Conservation (phyloP, 306 rosid species). For the Lupinus albus region DNA sequence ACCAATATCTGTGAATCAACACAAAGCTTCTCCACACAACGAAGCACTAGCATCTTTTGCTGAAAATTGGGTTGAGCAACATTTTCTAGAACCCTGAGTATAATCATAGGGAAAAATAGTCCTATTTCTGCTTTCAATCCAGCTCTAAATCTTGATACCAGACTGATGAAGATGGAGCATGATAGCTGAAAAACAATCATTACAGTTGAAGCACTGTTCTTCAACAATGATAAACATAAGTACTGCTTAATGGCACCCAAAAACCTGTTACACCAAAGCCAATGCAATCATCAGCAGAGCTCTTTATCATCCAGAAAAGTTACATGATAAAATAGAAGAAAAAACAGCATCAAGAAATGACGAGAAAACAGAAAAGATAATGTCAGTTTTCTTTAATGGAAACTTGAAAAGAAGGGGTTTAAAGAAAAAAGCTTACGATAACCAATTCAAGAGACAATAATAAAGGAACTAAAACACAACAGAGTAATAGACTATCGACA, state of each 20-base stretch:
- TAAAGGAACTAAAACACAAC: constrained; percentile 12
- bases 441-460: constrained; percentile 24
- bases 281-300: constrained; percentile 42
- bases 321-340: constrained; percentile 31
- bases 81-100: constrained; percentile 96
- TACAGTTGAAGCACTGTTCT: constrained; percentile 98
- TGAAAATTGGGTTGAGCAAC: constrained; percentile 97
- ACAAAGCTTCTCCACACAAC: constrained; percentile 92
- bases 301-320: constrained; percentile 30
- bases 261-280: constrained; percentile 77
- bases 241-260: constrained; percentile 98
- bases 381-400: constrained; percentile 24
- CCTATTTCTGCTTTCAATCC: constrained; percentile 99
- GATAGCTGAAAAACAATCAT: constrained; percentile 94
- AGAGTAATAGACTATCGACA: background rate
- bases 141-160: constrained; percentile 97
- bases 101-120: constrained; percentile 98
- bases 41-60: constrained; percentile 98
- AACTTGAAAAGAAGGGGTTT: constrained; percentile 15
- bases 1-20: constrained; percentile 97
- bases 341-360: constrained; percentile 11
- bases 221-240: constrained; percentile 88
- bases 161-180: constrained; percentile 97
- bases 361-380: constrained; percentile 31
- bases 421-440: constrained; percentile 10